These are phyloP conservation scores for Trametes sanguinea DNA, from an alignment of 768 basidiomycete species.

Conservation along the genomic window DNA sequence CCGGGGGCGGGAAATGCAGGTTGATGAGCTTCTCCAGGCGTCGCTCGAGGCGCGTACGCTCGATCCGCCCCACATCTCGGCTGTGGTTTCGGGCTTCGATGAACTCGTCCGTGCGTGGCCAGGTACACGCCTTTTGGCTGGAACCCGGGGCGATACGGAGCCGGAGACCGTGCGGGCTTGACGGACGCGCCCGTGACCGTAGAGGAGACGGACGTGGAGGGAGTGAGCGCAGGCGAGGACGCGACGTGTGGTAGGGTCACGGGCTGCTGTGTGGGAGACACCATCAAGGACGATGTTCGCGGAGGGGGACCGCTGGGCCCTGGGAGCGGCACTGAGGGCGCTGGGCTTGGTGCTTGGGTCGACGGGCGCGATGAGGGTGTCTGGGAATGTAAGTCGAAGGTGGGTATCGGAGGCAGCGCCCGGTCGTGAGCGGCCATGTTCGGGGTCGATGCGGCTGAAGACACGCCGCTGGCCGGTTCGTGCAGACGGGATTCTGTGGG, in stretches of 20 bases:
- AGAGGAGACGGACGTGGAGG: conserved; percentile 21
- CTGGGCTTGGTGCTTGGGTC: conserved; percentile 19
- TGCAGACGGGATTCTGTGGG: conserved; percentile 2
- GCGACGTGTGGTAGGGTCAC: not conserved
- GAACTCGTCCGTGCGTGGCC: conserved; percentile 84
- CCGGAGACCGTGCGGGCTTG: conserved; percentile 31
- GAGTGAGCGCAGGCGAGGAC: conserved; percentile 23
- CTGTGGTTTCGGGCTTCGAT: conserved; percentile 43
- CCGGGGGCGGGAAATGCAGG: conserved; percentile 60
- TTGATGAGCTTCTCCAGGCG: conserved; percentile 85
- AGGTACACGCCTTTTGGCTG: conserved; percentile 87
- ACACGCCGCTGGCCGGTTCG: conserved; percentile 21
- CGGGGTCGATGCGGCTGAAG: conserved; percentile 26
- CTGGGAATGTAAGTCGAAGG: conserved; percentile 23
- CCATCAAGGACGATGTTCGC: conserved; percentile 11
- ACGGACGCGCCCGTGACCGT: conserved; percentile 24
- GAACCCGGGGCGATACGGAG: conserved; percentile 88
- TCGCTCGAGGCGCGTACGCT: conserved; percentile 82
- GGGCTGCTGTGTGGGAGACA: conserved; percentile 8
- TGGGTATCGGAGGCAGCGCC: conserved; percentile 28
- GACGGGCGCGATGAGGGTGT: conserved; percentile 23
- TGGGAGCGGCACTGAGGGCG: conserved; percentile 13
- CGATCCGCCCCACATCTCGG: conserved; percentile 58
- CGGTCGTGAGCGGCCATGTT: conserved; percentile 24
- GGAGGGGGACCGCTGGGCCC: conserved; percentile 4